Conservation (phyloP, 768 basidiomycete genomes). For the Pleurotus pulmonarius region DNA sequence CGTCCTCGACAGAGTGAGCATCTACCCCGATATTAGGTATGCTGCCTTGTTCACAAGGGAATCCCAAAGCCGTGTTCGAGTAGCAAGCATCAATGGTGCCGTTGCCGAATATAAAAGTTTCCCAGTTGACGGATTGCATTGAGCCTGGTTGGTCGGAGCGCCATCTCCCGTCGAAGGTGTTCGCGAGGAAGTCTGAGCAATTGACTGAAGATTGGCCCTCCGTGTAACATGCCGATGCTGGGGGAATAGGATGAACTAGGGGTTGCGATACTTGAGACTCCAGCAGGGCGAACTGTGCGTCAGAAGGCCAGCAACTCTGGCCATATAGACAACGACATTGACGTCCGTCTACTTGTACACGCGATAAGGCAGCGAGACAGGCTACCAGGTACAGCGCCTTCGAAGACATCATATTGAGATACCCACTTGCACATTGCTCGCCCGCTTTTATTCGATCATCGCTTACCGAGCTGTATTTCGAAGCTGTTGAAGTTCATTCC, state of each 20-base stretch:
- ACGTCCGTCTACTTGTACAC: neutral
- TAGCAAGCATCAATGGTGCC: slow-evolving; percentile 51
- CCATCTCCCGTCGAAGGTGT: slow-evolving; percentile 32
- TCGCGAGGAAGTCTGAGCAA: slow-evolving; percentile 27
- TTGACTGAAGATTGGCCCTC: slow-evolving; percentile 28
- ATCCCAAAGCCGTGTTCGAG: slow-evolving; percentile 35
- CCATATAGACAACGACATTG: slow-evolving; percentile 36
- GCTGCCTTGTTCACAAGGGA: slow-evolving; percentile 40
- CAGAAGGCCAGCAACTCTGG: slow-evolving; percentile 40
- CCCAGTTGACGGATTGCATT: slow-evolving; percentile 30
- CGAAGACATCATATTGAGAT: no score
- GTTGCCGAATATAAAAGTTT: slow-evolving; percentile 31
- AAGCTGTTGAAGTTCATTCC: no score
- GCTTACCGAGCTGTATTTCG: no score
- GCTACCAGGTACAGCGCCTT: no score
- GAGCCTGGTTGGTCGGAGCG: slow-evolving; percentile 36
- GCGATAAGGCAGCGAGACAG: no score
- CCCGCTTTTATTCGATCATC: no score
- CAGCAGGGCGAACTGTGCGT: slow-evolving; percentile 26
- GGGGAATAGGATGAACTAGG: slow-evolving; percentile 35
- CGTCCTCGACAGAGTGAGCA: slow-evolving; percentile 30
- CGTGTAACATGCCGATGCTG: slow-evolving; percentile 39
- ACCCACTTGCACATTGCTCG: neutral
- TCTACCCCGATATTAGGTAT: slow-evolving; percentile 39
- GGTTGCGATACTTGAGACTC: slow-evolving; percentile 37